Conservation (phyloP, 73 alveolate species). For the Halteria grandinella region DNA sequence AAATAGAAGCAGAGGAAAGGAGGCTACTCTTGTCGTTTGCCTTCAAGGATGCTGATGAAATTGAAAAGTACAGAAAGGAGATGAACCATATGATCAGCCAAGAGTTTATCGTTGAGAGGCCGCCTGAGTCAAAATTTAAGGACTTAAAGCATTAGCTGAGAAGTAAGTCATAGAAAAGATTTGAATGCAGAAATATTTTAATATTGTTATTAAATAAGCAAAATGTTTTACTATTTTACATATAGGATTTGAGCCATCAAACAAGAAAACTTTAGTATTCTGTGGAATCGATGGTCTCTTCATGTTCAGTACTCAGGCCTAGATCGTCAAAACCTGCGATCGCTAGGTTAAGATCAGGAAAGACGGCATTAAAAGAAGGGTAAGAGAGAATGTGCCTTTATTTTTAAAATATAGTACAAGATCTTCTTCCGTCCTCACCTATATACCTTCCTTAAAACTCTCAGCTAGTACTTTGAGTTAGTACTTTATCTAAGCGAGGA, state of each 20-base stretch:
- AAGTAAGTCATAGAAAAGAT: no score
- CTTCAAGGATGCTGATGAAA: slow-evolving; percentile 26
- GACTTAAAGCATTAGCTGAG: background rate
- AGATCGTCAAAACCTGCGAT: slow-evolving; percentile 33
- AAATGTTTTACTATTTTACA: no score
- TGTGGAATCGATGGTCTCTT: slow-evolving; percentile 27
- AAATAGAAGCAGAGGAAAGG: slow-evolving; percentile 24
- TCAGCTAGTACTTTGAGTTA: slow-evolving; percentile 18
- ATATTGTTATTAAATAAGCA: background rate
- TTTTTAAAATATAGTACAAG: background rate
- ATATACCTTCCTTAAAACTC: slow-evolving; percentile 19
- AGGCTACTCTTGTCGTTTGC: slow-evolving; percentile 20
- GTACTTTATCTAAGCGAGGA: slow-evolving; percentile 36
- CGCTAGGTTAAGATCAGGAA: slow-evolving; percentile 15
- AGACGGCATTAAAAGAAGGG: slow-evolving; percentile 36
- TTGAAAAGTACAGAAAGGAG: slow-evolving; percentile 4
- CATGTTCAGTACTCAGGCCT: slow-evolving; percentile 34
- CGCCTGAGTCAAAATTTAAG: slow-evolving; percentile 14
- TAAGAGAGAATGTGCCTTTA: background rate
- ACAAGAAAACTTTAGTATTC: slow-evolving; percentile 30
- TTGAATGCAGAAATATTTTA: no score
- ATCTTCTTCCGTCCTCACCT: slow-evolving; percentile 28
- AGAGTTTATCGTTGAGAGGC: slow-evolving; percentile 37
- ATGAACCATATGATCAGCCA: slow-evolving; percentile 12
- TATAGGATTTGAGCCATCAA: slow-evolving; percentile 1